Base-by-base conservation (phyloP, 345 rosid species). In the Kandelia obovata region DNA sequence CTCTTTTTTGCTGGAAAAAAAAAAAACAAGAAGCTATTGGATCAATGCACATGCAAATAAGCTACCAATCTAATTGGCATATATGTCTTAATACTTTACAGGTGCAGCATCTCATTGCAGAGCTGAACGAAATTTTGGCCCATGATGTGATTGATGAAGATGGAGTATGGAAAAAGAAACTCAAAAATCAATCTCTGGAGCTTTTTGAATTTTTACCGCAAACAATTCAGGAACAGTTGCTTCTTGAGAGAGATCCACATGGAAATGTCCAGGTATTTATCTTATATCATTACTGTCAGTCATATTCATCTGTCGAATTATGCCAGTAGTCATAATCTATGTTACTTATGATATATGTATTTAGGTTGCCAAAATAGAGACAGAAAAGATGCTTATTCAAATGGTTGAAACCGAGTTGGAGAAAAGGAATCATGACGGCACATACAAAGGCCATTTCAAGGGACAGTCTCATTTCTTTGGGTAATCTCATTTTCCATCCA, bases 241-340 rank as follows among this genome's bases (percentile, higher is more conserved):
- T 95, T 87, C 96, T 95, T 75, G 99, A 95, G 80, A 89, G 99
- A 83, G 99, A 95, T 83, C 99, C 98, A 43, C 99, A 95, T 81
- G 99, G 99, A 77, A 95, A 95, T 75, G 99, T 95, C 70, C 99
- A 95, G 98, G 99, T 88, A 71, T 47, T 30, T 43, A 81, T 56
- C 10, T 16, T n/a, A 61, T 32, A 11, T 35, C 9, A 31, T 60
- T 19, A 2, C 20, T 43, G 46, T 58, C 31, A 59, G 35, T 17
- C 21, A 69, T 61, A 66, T 70, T 73, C 59, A 58, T 10, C 68
- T 52, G 0, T 25, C 63, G 10, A 39, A 15, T 49, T 69, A 43
- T 59, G 9, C 53, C 5, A 3, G 49, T 43, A 13, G 34, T 51
- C 17, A 20, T 13, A 55, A 34, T 5, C 5, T 43, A 43, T 43